These are phyloP conservation scores for Metschnikowia anglica DNA, from an alignment of 805 yeast genomes.

Conservation along the genomic window DNA sequence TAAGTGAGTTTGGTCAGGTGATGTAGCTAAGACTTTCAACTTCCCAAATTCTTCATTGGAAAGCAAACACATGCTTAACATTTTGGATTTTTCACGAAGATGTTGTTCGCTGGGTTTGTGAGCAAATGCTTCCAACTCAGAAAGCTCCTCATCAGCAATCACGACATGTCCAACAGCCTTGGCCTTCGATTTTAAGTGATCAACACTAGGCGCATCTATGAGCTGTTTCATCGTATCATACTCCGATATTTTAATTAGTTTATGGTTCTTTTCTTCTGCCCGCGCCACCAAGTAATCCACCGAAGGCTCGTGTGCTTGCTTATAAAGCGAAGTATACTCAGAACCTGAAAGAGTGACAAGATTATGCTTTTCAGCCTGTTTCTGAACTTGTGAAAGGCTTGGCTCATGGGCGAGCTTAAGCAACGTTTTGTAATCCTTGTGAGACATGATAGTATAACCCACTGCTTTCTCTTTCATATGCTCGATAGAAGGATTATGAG, in stretches of 20 bases:
- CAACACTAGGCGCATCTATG: slow-evolving; percentile 10
- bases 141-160: slow-evolving; percentile 1
- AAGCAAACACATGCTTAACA: not conserved
- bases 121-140: slow-evolving; percentile 5
- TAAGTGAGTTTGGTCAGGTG: slow-evolving; percentile 8
- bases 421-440: slow-evolving; percentile 18
- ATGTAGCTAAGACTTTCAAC: slow-evolving; percentile 5
- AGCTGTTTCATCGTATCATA: slow-evolving; percentile 1
- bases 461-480: slow-evolving; percentile 18
- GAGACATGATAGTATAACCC: slow-evolving; percentile 21
- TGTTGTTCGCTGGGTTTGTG: slow-evolving; percentile 10
- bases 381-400: slow-evolving; percentile 32
- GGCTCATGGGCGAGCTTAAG: slow-evolving; percentile 19
- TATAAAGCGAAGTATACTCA: slow-evolving; percentile 35
- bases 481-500: slow-evolving; percentile 20
- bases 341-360: slow-evolving; percentile 30
- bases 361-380: slow-evolving; percentile 34
- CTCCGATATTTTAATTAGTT: slow-evolving; percentile 13
- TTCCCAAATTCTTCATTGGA: slow-evolving; percentile 1
- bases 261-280: slow-evolving; percentile 15
- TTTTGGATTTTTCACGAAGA: slow-evolving; percentile 7
- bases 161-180: slow-evolving; percentile 4
- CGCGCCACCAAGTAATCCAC: slow-evolving; percentile 18
- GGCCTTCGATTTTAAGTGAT: slow-evolving; percentile 12
- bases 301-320: slow-evolving; percentile 33